Evolutionary conservation across 192 early-diverging fungal genomes (phyloP).

Genomic region (Entomortierella parvispora): DNA sequence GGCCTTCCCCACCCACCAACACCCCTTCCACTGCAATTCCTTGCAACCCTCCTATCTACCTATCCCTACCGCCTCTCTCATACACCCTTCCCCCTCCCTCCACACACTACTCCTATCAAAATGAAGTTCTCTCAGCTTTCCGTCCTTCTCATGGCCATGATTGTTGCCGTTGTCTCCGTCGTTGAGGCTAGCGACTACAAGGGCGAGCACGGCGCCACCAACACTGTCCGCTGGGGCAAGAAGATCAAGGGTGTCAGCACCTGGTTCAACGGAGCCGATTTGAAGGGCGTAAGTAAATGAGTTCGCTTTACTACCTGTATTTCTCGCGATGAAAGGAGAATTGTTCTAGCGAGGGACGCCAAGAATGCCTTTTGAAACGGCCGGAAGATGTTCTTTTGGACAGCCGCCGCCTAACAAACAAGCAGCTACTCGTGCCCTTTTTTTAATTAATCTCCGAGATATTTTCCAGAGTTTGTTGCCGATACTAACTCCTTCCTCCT

Average conservation of each 20-base stretch:
- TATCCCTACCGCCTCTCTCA: not conserved
- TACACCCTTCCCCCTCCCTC: not conserved
- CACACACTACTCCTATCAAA: not conserved
- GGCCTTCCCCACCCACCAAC: slow-evolving; percentile 25
- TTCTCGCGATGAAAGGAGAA: not conserved
- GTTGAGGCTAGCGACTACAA: slow-evolving; percentile 37
- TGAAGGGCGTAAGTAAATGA: slow-evolving; percentile 19
- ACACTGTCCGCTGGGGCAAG: not conserved
- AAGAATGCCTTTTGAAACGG: not conserved
- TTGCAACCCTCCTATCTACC: slow-evolving; percentile 11
- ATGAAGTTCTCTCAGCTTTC: slow-evolving; percentile 46
- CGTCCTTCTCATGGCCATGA: slow-evolving; percentile 28
- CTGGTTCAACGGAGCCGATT: not conserved
- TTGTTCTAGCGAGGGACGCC: too few relatives aligned
- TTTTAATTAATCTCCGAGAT: not conserved
- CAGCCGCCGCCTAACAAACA: not conserved
- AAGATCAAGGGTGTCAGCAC: not conserved
- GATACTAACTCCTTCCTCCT: too few relatives aligned
- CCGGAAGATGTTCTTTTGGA: too few relatives aligned
- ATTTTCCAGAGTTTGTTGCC: not conserved
- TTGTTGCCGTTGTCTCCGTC: slow-evolving; percentile 27
- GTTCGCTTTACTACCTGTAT: not conserved
- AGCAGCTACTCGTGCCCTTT: not conserved
- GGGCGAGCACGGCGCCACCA: not conserved
- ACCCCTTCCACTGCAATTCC: slow-evolving; percentile 39